These are phyloP conservation scores for Fusarium coffeatum DNA, from an alignment of 2,329 filamentous ascomycete species.

Conservation along the genomic window DNA sequence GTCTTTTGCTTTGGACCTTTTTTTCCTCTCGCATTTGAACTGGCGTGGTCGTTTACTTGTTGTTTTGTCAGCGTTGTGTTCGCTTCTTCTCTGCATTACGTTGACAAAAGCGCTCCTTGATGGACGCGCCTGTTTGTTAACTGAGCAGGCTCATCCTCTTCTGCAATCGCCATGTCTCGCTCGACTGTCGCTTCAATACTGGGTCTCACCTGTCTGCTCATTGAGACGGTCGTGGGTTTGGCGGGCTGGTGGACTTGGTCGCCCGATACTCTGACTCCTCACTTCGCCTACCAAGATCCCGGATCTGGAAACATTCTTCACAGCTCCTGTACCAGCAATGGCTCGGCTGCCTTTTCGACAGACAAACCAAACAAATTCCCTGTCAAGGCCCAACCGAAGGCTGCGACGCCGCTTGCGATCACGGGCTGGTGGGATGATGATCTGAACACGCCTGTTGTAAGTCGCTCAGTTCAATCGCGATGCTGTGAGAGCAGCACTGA, in stretches of 20 bases:
- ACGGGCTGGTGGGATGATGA: conserved; percentile 36
- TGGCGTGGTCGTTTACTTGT: not conserved
- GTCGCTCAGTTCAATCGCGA: not conserved
- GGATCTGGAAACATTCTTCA: conserved; percentile 36
- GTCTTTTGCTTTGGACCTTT: not conserved
- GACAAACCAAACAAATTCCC: conserved; percentile 30
- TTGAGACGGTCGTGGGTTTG: conserved; percentile 18
- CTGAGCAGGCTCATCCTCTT: not conserved
- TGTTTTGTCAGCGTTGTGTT: conserved; percentile 9
- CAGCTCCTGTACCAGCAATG: conserved; percentile 37
- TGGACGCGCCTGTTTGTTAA: conserved; percentile 3
- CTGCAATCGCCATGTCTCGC: conserved; percentile 8
- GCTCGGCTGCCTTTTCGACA: conserved; percentile 26
- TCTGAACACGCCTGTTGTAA: conserved; percentile 25
- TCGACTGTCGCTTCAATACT: conserved; percentile 7
- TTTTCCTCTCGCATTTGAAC: not conserved
- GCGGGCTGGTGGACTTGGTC: conserved; percentile 40
- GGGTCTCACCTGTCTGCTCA: conserved; percentile 11
- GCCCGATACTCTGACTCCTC: conserved; percentile 24
- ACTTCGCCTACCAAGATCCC: conserved; percentile 38
- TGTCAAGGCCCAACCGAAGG: conserved; percentile 19
- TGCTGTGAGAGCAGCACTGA: not conserved
- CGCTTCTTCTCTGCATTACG: not conserved
- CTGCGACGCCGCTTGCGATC: conserved; percentile 20
- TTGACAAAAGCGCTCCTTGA: conserved; percentile 1